Conservation (phyloP, 2,329 filamentous ascomycete species). For the Colletotrichum eremochloae region DNA sequence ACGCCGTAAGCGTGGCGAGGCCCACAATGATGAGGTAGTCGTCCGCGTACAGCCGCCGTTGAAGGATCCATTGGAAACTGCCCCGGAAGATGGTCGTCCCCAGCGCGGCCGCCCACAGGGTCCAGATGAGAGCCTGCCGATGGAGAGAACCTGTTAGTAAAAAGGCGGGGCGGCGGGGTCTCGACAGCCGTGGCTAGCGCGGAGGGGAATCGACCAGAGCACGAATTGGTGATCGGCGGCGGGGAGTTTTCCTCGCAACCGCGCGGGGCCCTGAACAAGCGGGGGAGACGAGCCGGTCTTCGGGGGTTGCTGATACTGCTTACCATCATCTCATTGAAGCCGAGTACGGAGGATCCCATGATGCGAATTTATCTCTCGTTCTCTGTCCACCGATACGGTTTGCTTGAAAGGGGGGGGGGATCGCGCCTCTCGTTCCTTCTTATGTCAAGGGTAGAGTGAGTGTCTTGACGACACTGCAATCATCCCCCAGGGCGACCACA, state of each 20-base stretch:
- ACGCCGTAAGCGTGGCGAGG: conserved; percentile 22
- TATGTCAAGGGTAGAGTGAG: background rate
- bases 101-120: conserved; percentile 22
- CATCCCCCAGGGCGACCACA: background rate
- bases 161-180: background rate
- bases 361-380: background rate
- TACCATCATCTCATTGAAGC: conserved; percentile 32
- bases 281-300: background rate
- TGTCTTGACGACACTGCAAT: background rate
- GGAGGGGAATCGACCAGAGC: background rate
- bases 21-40: conserved; percentile 30
- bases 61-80: conserved; percentile 34
- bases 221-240: conserved; percentile 8
- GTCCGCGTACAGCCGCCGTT: conserved; percentile 24
- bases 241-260: background rate
- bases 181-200: background rate
- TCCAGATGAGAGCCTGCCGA: conserved; percentile 26
- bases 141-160: background rate
- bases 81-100: conserved; percentile 26
- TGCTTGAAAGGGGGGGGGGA: background rate
- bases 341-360: conserved; percentile 18
- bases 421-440: background rate
- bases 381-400: background rate
- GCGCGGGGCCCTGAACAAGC: conserved; percentile 4
- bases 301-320: background rate